These are phyloP conservation scores for Podospora pseudopauciseta DNA, from an alignment of 495 filamentous ascomycete species.

Conservation along the genomic window DNA sequence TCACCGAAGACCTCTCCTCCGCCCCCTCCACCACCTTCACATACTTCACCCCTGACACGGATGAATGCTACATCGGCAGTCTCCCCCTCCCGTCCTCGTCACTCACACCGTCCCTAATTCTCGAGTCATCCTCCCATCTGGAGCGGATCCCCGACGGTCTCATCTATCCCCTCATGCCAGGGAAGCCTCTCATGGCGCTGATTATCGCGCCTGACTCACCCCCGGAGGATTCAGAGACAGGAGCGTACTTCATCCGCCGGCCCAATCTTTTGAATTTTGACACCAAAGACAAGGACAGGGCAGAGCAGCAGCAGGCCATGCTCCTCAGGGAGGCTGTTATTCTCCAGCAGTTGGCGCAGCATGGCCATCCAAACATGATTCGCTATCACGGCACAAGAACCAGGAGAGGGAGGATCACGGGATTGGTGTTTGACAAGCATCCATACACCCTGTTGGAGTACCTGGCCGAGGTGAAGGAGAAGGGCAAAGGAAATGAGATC, in stretches of 20 bases:
- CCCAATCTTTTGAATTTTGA: not conserved
- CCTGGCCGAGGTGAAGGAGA: not conserved
- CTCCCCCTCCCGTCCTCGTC: not conserved
- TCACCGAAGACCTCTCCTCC: not conserved
- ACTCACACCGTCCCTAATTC: not conserved
- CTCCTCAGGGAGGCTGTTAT: not conserved
- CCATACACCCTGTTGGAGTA: not conserved
- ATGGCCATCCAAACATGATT: not conserved
- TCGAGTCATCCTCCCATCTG: not conserved
- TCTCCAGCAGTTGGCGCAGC: not conserved
- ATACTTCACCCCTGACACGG: not conserved
- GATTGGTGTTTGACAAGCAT: constrained; percentile 1
- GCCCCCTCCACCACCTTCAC: not conserved
- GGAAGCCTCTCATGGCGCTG: not conserved
- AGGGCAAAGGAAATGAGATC: not conserved
- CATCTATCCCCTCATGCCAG: not conserved
- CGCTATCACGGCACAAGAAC: not conserved
- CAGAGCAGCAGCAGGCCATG: constrained; percentile 1
- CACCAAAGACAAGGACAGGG: not conserved
- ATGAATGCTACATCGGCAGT: not conserved
- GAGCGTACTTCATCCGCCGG: not conserved
- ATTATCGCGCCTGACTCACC: not conserved
- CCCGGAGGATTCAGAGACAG: not conserved
- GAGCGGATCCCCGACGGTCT: not conserved
- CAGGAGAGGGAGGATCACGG: not conserved